phyloP scores from a whole-genome alignment of 1,284 basidiomycete genomes.

The Mrakiaceae sp. region DNA sequence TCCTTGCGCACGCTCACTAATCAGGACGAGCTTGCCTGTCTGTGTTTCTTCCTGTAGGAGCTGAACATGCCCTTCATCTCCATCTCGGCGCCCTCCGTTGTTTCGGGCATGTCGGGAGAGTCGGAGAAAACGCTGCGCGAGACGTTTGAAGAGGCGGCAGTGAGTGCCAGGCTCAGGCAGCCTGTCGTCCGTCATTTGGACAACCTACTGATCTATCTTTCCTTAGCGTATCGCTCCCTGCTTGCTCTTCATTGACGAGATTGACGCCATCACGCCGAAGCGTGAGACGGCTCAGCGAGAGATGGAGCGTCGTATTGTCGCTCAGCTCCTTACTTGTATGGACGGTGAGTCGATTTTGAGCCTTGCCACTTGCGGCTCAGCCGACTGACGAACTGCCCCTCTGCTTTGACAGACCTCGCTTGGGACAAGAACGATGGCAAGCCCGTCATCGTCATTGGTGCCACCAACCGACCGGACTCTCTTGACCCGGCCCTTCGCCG shows the following conservation, averaged over 20 bases:
- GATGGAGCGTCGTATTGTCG: constrained; percentile 95
- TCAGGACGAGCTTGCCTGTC: neutral
- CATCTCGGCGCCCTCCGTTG: constrained; percentile 86
- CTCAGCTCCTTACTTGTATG: constrained; percentile 94
- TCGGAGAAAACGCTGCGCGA: constrained; percentile 91
- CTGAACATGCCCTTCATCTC: constrained; percentile 83
- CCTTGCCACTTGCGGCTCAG: neutral
- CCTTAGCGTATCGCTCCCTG: constrained; percentile 55
- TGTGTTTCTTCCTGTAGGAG: constrained; percentile 45
- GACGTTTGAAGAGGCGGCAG: constrained; percentile 92
- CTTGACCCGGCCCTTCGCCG: constrained; percentile 84
- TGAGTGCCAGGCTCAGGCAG: constrained; percentile 27
- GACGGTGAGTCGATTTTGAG: constrained; percentile 51
- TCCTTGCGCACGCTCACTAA: constrained; percentile 15
- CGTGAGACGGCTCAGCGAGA: constrained; percentile 92
- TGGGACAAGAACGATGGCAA: constrained; percentile 79
- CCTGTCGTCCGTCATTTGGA: neutral
- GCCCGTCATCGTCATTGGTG: constrained; percentile 88
- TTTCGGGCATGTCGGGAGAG: constrained; percentile 96
- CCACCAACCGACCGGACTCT: constrained; percentile 90
- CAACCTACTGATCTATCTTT: neutral
- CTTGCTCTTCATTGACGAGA: constrained; percentile 89
- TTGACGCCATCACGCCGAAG: constrained; percentile 96
- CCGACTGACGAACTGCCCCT: neutral
- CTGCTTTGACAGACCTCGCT: constrained; percentile 51